Conservation (phyloP, 1,139 yeast genomes). For the Taphrina wiesneri region DNA sequence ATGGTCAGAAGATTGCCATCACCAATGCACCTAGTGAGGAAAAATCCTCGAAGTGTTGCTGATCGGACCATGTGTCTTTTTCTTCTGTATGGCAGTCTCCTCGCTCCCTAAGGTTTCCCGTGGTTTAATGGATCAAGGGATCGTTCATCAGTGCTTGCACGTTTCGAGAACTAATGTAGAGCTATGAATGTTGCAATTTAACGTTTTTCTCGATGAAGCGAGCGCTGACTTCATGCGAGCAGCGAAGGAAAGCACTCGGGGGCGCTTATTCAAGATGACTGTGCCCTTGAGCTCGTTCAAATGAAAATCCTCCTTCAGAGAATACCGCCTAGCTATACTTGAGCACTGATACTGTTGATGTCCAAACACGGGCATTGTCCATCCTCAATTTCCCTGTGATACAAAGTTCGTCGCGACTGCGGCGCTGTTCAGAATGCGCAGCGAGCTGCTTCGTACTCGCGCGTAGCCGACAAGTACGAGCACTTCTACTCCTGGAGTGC, state of each 20-base stretch:
- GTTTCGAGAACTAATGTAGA: background rate
- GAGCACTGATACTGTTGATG: too few relatives aligned
- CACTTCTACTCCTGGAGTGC: background rate
- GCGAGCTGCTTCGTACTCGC: background rate
- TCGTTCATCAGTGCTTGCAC: background rate
- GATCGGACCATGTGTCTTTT: background rate
- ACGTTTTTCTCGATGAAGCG: too few relatives aligned
- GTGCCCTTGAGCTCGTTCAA: too few relatives aligned
- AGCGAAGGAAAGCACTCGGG: too few relatives aligned
- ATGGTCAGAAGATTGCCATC: slow-evolving; percentile 88
- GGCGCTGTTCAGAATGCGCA: too few relatives aligned
- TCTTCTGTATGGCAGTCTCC: background rate
- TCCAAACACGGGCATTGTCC: too few relatives aligned
- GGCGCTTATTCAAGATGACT: too few relatives aligned
- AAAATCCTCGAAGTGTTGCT: slow-evolving; percentile 38
- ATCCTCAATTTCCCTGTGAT: too few relatives aligned
- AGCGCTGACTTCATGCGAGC: too few relatives aligned
- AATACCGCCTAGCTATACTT: too few relatives aligned
- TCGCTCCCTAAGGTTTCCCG: background rate
- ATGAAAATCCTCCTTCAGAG: too few relatives aligned
- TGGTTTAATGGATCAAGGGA: slow-evolving; percentile 5
- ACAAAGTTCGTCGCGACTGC: too few relatives aligned
- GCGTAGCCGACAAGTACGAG: background rate
- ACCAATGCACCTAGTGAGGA: slow-evolving; percentile 91
- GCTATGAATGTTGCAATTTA: background rate